Conservation (phyloP, 768 basidiomycete species). For the Phaffia tasmanica region DNA sequence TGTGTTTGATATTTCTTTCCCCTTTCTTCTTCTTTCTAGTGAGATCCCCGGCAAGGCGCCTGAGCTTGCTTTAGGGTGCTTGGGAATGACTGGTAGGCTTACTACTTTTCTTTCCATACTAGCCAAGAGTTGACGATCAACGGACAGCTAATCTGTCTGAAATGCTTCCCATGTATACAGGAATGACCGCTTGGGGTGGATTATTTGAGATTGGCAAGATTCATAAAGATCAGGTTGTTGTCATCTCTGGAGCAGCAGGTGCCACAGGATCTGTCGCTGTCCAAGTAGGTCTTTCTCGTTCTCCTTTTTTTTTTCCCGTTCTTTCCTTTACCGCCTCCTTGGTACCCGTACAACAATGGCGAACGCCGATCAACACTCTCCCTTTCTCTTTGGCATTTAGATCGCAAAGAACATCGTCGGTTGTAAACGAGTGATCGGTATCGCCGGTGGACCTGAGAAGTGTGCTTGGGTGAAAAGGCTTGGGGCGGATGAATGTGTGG, state of each 20-base stretch:
- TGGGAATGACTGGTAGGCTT: too few species aligned
- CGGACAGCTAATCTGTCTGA: conserved; percentile 26
- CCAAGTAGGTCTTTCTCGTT: not conserved
- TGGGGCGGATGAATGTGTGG: conserved; percentile 36
- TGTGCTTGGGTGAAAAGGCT: conserved; percentile 32
- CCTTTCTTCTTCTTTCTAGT: too few species aligned
- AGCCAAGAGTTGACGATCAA: conserved; percentile 17
- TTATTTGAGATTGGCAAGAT: conserved; percentile 29
- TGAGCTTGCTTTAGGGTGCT: too few species aligned
- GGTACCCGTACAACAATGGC: not conserved
- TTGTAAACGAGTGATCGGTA: conserved; percentile 32
- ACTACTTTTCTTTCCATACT: conserved; percentile 5
- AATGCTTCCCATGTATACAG: conserved; percentile 27
- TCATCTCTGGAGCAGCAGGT: conserved; percentile 36
- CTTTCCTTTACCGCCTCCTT: not conserved
- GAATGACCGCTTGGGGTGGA: conserved; percentile 33
- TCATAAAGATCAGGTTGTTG: conserved; percentile 30
- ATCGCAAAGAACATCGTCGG: conserved; percentile 35
- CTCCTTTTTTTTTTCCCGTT: not conserved
- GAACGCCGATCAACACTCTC: conserved; percentile 19
- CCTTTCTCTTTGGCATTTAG: conserved; percentile 30
- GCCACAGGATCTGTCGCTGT: not conserved
- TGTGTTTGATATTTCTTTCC: not conserved
- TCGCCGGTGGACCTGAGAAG: conserved; percentile 15
- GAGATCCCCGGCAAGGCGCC: not conserved